These are phyloP conservation scores for Gossypium gossypioides DNA, from an alignment of 441 rosid species.

Conservation along the genomic window DNA sequence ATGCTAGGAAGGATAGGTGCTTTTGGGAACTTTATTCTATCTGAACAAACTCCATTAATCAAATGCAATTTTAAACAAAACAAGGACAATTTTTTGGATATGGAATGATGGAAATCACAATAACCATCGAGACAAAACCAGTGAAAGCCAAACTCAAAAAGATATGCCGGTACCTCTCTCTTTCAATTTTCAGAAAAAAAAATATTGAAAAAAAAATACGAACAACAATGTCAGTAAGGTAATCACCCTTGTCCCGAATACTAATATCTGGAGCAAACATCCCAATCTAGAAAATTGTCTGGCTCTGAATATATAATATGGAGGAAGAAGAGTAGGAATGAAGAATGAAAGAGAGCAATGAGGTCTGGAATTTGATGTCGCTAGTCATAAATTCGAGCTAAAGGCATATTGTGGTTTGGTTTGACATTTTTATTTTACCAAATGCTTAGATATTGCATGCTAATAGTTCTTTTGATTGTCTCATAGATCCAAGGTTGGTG, in stretches of 20 bases:
- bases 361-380: neutral
- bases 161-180: neutral
- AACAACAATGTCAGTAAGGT: neutral
- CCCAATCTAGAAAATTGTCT: neutral
- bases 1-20: neutral
- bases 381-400: neutral
- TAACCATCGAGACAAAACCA: neutral
- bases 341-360: neutral
- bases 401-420: neutral
- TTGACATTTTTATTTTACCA: neutral
- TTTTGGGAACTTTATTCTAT: neutral
- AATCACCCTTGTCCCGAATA: neutral
- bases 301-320: neutral
- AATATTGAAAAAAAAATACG: neutral
- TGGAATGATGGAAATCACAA: neutral
- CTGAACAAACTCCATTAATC: neutral
- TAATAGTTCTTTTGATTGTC: conserved; percentile 12
- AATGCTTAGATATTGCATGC: neutral
- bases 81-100: neutral
- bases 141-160: neutral
- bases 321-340: neutral
- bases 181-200: neutral
- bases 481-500: conserved; percentile 79
- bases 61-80: neutral
- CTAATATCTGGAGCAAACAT: neutral